A percentile compares a stretch with the other conserved stretches of the same genome.
Evolutionary conservation across 1,139 yeast genomes (phyloP).

Genomic region (Debaryomycetaceae sp.): DNA sequence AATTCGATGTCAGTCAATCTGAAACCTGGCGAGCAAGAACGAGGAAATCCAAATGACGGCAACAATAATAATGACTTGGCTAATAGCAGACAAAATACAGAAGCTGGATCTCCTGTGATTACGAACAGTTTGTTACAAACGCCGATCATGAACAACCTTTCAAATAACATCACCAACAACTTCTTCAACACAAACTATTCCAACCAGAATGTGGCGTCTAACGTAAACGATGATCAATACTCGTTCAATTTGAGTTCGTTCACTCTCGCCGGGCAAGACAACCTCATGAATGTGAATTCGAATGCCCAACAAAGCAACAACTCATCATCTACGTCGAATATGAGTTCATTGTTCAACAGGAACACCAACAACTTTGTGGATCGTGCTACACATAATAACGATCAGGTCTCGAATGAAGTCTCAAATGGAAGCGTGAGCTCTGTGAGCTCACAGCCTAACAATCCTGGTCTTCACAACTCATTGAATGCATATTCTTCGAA

Average conservation of each 20-base stretch:
- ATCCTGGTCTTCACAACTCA: conserved; percentile 24
- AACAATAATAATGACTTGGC: neutral
- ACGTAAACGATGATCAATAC: conserved; percentile 28
- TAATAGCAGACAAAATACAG: neutral
- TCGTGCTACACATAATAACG: conserved; percentile 7
- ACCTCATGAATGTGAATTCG: conserved; percentile 8
- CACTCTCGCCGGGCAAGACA: conserved; percentile 17
- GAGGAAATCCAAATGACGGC: neutral
- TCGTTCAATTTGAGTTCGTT: conserved; percentile 37
- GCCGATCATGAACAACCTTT: conserved; percentile 26
- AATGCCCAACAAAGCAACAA: neutral
- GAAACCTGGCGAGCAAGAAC: neutral
- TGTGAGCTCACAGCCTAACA: conserved; percentile 11
- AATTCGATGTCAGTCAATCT: neutral
- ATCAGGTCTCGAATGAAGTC: neutral
- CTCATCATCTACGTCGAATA: conserved; percentile 7
- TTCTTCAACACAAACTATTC: conserved; percentile 30
- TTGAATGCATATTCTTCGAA: conserved; percentile 30
- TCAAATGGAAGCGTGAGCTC: neutral
- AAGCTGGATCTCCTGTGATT: conserved; percentile 1
- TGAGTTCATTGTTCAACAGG: conserved; percentile 19
- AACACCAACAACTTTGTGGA: conserved; percentile 13
- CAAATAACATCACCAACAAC: conserved; percentile 35
- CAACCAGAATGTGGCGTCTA: conserved; percentile 9
- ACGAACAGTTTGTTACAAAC: conserved; percentile 25